Evolutionary conservation across 257 asterid genomes (phyloP), one percentile per base, ranked within the genome.

Genomic region (Primulina eburnea): DNA sequence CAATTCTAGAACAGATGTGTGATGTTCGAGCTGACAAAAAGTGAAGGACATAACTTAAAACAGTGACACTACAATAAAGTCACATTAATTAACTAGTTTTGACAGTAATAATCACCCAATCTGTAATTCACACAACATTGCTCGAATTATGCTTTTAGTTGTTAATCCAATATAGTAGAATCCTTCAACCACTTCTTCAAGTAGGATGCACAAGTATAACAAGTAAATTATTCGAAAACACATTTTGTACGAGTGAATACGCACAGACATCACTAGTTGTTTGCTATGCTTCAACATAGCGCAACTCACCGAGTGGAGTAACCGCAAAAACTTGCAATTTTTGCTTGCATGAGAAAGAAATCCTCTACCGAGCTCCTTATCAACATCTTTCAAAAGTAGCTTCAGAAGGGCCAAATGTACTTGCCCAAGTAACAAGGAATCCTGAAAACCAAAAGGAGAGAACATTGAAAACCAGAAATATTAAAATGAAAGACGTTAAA

Each of bases 401-500:
- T 81, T 85, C 77, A 91, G 89, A 81, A 94, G 90, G 80, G 93
- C 82, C 74, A 82, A 68, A 79, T 94, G 99, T 75, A 88, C 90
- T 84, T 87, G 95, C 43, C 96, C 95, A 70, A 94, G 93, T 84
- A 94, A 78, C 81, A 94, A 75, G 5, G 97, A 88, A 68, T 91
- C 91, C 99, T 94, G 71, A 69, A 76, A 68, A 72, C 71, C 74
- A 73, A 50, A 79, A 74, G 66, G 77, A 61, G 61, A 69, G 65
- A 74, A 68, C 34, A 52, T 47, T 16, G 60, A 79, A 65, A 70
- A 47, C 47, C 67, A 77, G 26, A 76, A 68, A 35, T 8, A 70
- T 62, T 26, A 73, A 32, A 64, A 21, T 69, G 26, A 73, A 53
- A 43, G 63, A 73, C 59, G 62, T 55, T 40, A 34, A 26, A 32